Percentiles rank a stretch among this genome's conserved stretches.
Conservation (phyloP, 371 early-diverging fungal genomes). For the Cokeromyces recurvatus region DNA sequence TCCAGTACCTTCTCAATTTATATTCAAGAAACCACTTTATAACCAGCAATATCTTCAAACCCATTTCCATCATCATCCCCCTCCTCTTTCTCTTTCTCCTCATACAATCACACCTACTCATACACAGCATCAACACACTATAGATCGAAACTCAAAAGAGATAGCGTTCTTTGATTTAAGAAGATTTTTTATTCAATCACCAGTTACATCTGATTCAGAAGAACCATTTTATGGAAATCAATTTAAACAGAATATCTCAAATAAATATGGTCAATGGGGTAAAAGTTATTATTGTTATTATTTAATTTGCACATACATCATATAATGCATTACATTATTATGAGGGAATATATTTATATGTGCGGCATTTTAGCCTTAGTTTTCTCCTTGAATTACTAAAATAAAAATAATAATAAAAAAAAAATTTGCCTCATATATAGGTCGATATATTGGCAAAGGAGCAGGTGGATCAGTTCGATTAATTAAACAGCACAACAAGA, state of each 20-base stretch:
- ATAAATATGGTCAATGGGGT: conserved; percentile 44
- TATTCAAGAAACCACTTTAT: conserved; percentile 37
- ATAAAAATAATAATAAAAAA: neutral
- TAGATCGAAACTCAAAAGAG: neutral
- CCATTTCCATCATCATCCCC: conserved; percentile 26
- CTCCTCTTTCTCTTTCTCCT: neutral
- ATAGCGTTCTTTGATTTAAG: conserved; percentile 11
- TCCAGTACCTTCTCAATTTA: conserved; percentile 23
- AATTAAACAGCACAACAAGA: conserved; percentile 45
- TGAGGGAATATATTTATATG: neutral
- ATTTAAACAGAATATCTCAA: conserved; percentile 30
- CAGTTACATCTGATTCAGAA: neutral
- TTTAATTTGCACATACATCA: too few species aligned
- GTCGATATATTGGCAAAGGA: conserved; percentile 66
- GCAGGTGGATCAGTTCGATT: conserved; percentile 73
- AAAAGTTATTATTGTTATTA: too few species aligned
- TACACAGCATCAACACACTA: neutral
- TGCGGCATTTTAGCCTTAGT: conserved; percentile 11
- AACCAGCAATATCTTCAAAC: conserved; percentile 33
- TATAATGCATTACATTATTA: too few species aligned
- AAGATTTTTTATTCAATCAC: conserved; percentile 15
- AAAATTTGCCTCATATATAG: conserved; percentile 15
- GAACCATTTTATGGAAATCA: conserved; percentile 23
- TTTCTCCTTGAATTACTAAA: neutral
- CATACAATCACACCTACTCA: neutral